Percentiles rank a stretch among this genome's conserved stretches.
Conservation (phyloP, 768 basidiomycete species). For the Tricholoma furcatifolium region DNA sequence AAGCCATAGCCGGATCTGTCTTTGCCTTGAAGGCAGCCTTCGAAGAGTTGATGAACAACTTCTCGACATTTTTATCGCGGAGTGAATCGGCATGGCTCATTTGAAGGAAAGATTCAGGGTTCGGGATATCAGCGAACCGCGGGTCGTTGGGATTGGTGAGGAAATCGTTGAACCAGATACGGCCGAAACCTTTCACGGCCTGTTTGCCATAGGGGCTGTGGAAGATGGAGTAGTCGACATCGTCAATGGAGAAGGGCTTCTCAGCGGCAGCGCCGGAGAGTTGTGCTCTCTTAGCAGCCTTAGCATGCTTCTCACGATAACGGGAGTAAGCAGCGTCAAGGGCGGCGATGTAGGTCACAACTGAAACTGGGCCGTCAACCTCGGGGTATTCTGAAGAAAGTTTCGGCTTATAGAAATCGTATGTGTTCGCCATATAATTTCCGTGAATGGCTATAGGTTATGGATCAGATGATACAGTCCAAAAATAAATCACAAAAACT, state of each 20-base stretch:
- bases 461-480: slow-evolving; percentile 13
- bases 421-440: slow-evolving; percentile 95
- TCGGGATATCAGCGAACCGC: slow-evolving; percentile 67
- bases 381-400: slow-evolving; percentile 94
- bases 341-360: slow-evolving; percentile 92
- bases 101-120: slow-evolving; percentile 67
- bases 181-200: slow-evolving; percentile 95
- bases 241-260: slow-evolving; percentile 69
- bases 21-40: slow-evolving; percentile 73
- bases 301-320: slow-evolving; percentile 80
- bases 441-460: slow-evolving; percentile 80
- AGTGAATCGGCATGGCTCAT: slow-evolving; percentile 72
- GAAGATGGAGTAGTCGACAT: slow-evolving; percentile 92
- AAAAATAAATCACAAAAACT: slow-evolving; percentile 32
- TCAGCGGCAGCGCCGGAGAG: slow-evolving; percentile 37
- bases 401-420: slow-evolving; percentile 99
- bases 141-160: slow-evolving; percentile 68
- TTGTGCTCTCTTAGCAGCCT: slow-evolving; percentile 52
- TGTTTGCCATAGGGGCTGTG: slow-evolving; percentile 99
- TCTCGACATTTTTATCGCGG: slow-evolving; percentile 94
- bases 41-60: slow-evolving; percentile 83
- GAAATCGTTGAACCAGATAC: slow-evolving; percentile 93
- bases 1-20: slow-evolving; percentile 81
- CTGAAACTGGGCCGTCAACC: slow-evolving; percentile 96
- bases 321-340: slow-evolving; percentile 86